Base-by-base conservation (phyloP, 2,329 filamentous ascomycete species). In the Celoporthe dispersa region DNA sequence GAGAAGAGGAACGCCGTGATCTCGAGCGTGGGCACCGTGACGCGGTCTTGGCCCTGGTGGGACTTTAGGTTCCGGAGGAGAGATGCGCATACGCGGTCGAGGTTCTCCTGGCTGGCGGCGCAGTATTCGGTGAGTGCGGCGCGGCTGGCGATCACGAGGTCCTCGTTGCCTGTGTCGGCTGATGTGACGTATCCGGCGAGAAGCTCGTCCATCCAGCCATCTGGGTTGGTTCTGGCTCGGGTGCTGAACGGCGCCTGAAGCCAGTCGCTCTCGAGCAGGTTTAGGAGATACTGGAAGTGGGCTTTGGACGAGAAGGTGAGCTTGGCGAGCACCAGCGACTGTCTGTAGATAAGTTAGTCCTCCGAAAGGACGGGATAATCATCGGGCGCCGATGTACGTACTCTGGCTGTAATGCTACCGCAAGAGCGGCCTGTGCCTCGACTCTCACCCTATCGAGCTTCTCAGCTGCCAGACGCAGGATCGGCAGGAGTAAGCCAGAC, bases 401-500 rank as follows among this genome's bases (percentile, higher is more conserved):
- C 88, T 78, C 79, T 33, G 81, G 72, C 35, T 80, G 73, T n/a
- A 88, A 74, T 31, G 82, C 75, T 61, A 86, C 73, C 5, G 80
- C 80, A 61, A 91, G 75, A 12, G 85, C 84, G 41, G 83, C 80
- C 71, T 91, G 89, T 1, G 90, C 91, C 73, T 89, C 86, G 0
- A 88, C 83, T 33, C 96, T 89, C 25, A 98, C 91, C 72, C 93
- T 92, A 79, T 98, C 95, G 1, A 98, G 85, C 78, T 97, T 98
- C 80, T 99, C 96, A 0, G 92, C 88, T 2, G 94, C 90, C 19
- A 98, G 85, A 1, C 94, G 88, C 41, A 93, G 82, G 1, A 86
- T 81, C 37, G 83, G 81, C 39, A 85, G 81, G 70, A 88, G 84
- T 1, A 89, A 77, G 37, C 74, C 74, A 44, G 44, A 44, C 51